Conservation (phyloP, 2,329 filamentous ascomycete species). For the Scolecobasidium constrictum region DNA sequence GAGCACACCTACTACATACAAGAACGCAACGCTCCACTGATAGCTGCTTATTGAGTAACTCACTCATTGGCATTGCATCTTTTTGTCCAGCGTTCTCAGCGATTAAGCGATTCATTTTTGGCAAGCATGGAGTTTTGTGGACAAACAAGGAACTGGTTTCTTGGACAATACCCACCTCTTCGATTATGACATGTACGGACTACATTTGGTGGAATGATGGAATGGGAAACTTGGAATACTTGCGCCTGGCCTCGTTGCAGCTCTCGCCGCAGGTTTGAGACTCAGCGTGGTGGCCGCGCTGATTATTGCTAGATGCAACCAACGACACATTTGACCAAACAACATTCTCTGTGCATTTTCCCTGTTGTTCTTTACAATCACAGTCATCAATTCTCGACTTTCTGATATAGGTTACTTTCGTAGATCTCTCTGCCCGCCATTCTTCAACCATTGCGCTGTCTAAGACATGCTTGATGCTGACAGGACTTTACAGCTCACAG, state of each 20-base stretch:
- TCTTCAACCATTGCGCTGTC: background rate
- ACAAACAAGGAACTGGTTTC: background rate
- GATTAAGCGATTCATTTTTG: conserved; percentile 7
- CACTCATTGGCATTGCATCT: background rate
- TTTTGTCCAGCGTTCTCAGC: conserved; percentile 7
- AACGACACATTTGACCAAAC: background rate
- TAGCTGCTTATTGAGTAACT: conserved; percentile 23
- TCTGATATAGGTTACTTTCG: background rate
- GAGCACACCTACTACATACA: conserved; percentile 29
- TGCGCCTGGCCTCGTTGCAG: background rate
- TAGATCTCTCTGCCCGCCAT: background rate
- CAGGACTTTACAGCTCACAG: background rate
- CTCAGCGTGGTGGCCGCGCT: background rate
- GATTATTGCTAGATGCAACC: background rate
- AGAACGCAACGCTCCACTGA: conserved; percentile 27
- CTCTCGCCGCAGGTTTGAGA: background rate
- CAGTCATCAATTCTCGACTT: too few relatives aligned
- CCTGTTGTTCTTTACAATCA: background rate
- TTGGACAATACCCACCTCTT: background rate
- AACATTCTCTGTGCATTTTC: background rate
- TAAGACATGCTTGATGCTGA: background rate
- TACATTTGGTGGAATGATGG: background rate
- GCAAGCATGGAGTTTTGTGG: conserved; percentile 1
- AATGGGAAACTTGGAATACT: background rate
- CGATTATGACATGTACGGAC: background rate